phyloP scores from a whole-genome alignment of 306 rosid species.

The Castanea crenata region DNA sequence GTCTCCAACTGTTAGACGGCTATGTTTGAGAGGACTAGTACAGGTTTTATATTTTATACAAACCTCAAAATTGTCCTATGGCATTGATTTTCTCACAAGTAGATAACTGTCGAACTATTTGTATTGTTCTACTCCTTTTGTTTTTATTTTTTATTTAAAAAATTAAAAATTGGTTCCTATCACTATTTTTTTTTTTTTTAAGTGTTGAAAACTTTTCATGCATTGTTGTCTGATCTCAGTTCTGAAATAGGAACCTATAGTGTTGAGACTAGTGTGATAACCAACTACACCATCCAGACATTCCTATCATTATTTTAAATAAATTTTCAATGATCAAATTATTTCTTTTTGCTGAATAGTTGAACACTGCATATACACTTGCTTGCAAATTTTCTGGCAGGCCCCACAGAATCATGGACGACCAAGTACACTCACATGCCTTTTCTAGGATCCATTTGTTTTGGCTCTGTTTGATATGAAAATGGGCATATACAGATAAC shows the following conservation, averaged over 20 bases:
- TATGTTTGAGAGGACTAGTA: slow-evolving; percentile 92
- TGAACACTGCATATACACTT: background rate
- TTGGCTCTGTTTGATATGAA: background rate
- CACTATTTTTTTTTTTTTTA: background rate
- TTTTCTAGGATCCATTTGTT: background rate
- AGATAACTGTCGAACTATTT: slow-evolving; percentile 3
- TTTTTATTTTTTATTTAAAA: background rate
- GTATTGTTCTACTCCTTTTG: slow-evolving; percentile 8
- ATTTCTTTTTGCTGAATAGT: slow-evolving; percentile 1
- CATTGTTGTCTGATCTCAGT: too few species aligned
- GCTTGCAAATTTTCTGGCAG: background rate
- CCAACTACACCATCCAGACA: too few species aligned
- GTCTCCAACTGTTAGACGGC: slow-evolving; percentile 83
- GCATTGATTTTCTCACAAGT: slow-evolving; percentile 11
- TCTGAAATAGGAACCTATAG: too few species aligned
- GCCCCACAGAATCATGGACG: background rate
- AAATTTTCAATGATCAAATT: background rate
- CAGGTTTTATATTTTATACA: slow-evolving; percentile 54
- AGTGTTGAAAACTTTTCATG: too few species aligned
- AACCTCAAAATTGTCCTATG: slow-evolving; percentile 10
- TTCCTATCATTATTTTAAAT: too few species aligned
- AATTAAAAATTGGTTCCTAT: background rate
- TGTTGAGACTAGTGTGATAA: too few species aligned
- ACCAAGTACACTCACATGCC: background rate
- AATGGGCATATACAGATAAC: background rate